Evolutionary conservation across 805 yeast species (phyloP).

Genomic region (Candida manassasensis): DNA sequence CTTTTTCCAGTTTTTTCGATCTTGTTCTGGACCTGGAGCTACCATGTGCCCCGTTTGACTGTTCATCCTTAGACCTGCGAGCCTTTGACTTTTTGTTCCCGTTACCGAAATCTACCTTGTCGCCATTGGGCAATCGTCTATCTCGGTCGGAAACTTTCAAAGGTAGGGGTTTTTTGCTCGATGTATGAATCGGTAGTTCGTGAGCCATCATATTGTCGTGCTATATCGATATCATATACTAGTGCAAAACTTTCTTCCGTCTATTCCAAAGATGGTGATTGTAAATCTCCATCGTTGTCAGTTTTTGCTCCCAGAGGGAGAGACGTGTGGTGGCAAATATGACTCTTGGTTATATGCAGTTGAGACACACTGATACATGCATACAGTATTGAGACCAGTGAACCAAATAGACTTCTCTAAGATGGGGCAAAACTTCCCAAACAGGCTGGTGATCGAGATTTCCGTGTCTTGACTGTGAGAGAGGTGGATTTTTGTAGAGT

Average conservation of each 20-base stretch:
- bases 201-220: conserved; percentile 26
- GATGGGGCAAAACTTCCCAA: too few species aligned
- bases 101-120: conserved; percentile 26
- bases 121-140: conserved; percentile 26
- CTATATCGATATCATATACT: conserved; percentile 4
- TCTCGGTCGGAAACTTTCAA: conserved; percentile 10
- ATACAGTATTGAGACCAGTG: too few species aligned
- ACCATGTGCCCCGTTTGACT: conserved; percentile 3
- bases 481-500: too few species aligned
- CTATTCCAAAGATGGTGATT: too few species aligned
- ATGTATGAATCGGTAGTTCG: conserved; percentile 27
- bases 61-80: background rate
- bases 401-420: too few species aligned
- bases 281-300: too few species aligned
- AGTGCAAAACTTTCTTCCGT: background rate
- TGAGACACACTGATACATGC: too few species aligned
- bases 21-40: conserved; percentile 4
- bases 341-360: too few species aligned
- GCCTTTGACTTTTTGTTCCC: conserved; percentile 9
- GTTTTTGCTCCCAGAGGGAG: too few species aligned
- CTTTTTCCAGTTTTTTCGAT: conserved; percentile 8
- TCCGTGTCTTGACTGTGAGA: too few species aligned
- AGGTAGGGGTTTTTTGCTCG: conserved; percentile 8
- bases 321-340: too few species aligned
- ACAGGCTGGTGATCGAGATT: too few species aligned